Conservation (phyloP, 805 yeast genomes). For the Wickerhamomyces queroliae region DNA sequence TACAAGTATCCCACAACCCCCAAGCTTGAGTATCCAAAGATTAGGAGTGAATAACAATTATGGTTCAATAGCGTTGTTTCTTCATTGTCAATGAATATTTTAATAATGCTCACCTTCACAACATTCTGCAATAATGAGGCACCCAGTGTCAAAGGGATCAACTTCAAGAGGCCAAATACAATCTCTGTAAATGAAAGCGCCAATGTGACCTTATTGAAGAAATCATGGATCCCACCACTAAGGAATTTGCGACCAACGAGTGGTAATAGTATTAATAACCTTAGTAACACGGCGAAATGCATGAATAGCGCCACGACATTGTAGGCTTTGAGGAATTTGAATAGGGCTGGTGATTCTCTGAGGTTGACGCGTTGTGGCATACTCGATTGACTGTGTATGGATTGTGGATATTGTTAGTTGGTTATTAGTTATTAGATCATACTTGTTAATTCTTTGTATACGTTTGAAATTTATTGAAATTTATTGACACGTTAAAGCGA, state of each 20-base stretch:
- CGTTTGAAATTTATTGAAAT: no score
- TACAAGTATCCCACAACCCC: conserved; percentile 9
- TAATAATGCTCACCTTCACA: conserved; percentile 2
- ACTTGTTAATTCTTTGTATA: no score
- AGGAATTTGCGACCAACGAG: conserved; percentile 59
- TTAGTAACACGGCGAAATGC: conserved; percentile 25
- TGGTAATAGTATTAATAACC: conserved; percentile 51
- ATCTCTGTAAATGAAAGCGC: conserved; percentile 3
- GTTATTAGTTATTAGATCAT: no score
- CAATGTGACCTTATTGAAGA: conserved; percentile 27
- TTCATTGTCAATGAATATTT: neutral
- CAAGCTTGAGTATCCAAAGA: neutral
- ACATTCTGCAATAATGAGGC: conserved; percentile 4
- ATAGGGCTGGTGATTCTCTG: conserved; percentile 8
- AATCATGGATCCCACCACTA: conserved; percentile 71
- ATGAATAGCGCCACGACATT: conserved; percentile 10
- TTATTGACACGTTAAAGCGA: no score
- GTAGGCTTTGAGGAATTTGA: conserved; percentile 4
- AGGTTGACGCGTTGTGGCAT: conserved; percentile 16
- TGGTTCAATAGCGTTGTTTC: neutral
- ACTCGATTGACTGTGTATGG: no score
- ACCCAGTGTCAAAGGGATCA: conserved; percentile 8
- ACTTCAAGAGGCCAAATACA: conserved; percentile 1
- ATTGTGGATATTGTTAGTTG: no score
- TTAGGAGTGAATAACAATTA: conserved; percentile 1